Evolutionary conservation across 345 rosid species (phyloP).

Genomic region (Cardamine occulta): DNA sequence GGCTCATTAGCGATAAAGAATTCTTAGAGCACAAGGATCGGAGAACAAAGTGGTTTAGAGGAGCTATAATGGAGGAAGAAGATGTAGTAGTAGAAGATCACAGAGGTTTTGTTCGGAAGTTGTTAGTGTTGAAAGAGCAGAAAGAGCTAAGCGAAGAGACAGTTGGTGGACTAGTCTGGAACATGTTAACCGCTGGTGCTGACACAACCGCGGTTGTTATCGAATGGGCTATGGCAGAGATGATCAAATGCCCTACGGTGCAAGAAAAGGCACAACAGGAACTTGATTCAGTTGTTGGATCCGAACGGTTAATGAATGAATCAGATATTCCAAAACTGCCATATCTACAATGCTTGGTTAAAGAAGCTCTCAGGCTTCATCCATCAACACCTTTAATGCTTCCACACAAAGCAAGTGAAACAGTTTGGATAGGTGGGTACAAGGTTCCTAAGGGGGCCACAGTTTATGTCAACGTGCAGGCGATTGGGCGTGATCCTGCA

Average conservation of each 20-base stretch:
- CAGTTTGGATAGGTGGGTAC: slow-evolving; percentile 49
- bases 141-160: slow-evolving; percentile 48
- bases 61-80: slow-evolving; percentile 41
- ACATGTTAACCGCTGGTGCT: slow-evolving; percentile 56
- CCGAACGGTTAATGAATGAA: slow-evolving; percentile 46
- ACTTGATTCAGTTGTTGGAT: slow-evolving; percentile 50
- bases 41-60: slow-evolving; percentile 35
- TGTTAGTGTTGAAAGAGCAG: slow-evolving; percentile 38
- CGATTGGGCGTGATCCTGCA: slow-evolving; percentile 43
- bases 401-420: slow-evolving; percentile 51
- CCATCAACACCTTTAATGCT: slow-evolving; percentile 58
- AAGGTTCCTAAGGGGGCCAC: slow-evolving; percentile 47
- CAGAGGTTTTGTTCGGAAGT: slow-evolving; percentile 34
- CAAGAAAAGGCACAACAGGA: slow-evolving; percentile 39
- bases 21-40: slow-evolving; percentile 25
- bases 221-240: slow-evolving; percentile 60
- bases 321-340: slow-evolving; percentile 45
- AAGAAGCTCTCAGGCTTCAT: slow-evolving; percentile 53
- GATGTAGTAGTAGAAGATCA: slow-evolving; percentile 19
- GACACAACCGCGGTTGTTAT: slow-evolving; percentile 50
- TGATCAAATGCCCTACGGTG: slow-evolving; percentile 43
- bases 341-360: slow-evolving; percentile 47
- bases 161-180: slow-evolving; percentile 52
- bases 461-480: slow-evolving; percentile 50
- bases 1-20: slow-evolving; percentile 31